A percentile compares a stretch with the other conserved stretches of the same genome.
Evolutionary conservation across 164 flowering plant species (phyloP).

Genomic region (Aristolochia contorta): DNA sequence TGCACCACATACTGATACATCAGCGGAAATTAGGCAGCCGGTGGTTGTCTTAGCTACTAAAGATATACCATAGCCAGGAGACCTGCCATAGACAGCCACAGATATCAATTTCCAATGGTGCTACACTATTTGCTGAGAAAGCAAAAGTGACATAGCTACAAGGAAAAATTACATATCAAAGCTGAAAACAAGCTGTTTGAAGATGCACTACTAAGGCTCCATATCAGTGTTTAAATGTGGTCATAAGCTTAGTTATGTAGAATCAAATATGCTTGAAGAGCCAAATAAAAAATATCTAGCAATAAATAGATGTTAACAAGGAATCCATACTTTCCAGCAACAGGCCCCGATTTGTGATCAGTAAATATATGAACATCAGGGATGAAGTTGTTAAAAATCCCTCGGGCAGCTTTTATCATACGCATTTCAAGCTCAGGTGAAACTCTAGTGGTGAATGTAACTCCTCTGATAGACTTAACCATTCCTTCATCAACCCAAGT

Average conservation of each 20-base stretch:
- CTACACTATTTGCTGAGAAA: no score
- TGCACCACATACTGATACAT: slow-evolving; percentile 53
- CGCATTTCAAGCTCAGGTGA: slow-evolving; percentile 58
- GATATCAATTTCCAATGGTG: no score
- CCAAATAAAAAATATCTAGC: not conserved
- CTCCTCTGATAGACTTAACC: slow-evolving; percentile 91
- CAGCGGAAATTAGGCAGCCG: slow-evolving; percentile 74
- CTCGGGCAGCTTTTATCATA: slow-evolving; percentile 78
- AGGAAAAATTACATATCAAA: no score
- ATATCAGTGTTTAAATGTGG: no score
- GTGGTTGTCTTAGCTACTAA: slow-evolving; percentile 82
- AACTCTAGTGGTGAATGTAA: slow-evolving; percentile 60
- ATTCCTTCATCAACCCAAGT: slow-evolving; percentile 82
- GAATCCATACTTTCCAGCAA: slow-evolving; percentile 64
- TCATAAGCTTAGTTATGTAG: not conserved
- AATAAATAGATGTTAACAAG: not conserved
- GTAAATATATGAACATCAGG: slow-evolving; percentile 78
- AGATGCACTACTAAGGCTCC: no score
- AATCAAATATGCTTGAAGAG: not conserved
- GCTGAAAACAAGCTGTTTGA: no score
- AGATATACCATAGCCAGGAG: slow-evolving; percentile 93
- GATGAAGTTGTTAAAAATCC: slow-evolving; percentile 66
- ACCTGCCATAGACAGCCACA: slow-evolving; percentile 30
- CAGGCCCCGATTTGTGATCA: slow-evolving; percentile 64
- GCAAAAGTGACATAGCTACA: no score